A percentile compares a stretch with the other conserved stretches of the same genome.
Evolutionary conservation across 192 early-diverging fungal genomes (phyloP).

Genomic region (Coemansia sp.): DNA sequence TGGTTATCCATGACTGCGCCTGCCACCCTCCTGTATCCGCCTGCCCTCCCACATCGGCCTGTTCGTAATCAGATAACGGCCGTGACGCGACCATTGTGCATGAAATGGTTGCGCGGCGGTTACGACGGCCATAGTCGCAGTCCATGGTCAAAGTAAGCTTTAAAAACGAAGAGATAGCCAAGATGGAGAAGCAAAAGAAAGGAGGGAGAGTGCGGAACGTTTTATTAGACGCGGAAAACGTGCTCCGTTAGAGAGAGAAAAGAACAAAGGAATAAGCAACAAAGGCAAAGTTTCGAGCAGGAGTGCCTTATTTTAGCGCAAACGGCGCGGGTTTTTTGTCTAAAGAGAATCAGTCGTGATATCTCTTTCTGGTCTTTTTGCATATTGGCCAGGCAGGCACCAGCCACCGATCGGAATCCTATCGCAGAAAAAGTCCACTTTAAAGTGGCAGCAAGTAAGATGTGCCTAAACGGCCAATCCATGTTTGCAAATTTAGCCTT

Average conservation of each 20-base stretch:
- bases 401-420: background rate
- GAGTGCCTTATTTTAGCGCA: background rate
- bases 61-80: background rate
- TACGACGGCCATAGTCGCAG: background rate
- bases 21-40: background rate
- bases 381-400: background rate
- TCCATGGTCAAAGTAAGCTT: background rate
- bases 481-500: too few species aligned
- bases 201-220: background rate
- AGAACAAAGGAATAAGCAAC: background rate
- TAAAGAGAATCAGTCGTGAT: background rate
- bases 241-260: background rate
- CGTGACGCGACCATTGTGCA: slow-evolving; percentile 15
- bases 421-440: background rate
- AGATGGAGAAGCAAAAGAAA: background rate
- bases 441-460: too few species aligned
- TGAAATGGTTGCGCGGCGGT: slow-evolving; percentile 32
- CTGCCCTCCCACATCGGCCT: too few species aligned
- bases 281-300: background rate
- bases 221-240: background rate
- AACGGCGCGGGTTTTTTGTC: background rate
- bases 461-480: too few species aligned
- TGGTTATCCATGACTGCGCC: slow-evolving; percentile 31
- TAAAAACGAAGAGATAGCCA: background rate
- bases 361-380: background rate